Conservation (phyloP, 495 filamentous ascomycete genomes). For the Penicillium egyptiacum region DNA sequence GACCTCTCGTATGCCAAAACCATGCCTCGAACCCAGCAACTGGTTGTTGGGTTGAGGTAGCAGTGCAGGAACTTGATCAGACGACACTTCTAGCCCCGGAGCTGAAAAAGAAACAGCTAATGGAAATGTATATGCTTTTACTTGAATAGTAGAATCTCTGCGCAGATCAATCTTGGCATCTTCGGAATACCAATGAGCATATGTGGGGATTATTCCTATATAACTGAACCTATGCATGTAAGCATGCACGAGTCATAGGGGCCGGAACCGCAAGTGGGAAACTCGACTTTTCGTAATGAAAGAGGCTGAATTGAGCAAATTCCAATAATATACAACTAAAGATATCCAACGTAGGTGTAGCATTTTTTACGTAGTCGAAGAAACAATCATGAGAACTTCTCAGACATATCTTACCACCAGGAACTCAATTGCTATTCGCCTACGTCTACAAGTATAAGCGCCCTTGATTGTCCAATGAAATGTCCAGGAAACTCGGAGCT, state of each 20-base stretch:
- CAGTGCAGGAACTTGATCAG: neutral
- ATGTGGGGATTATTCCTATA: neutral
- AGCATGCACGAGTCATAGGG: neutral
- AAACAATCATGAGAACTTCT: too few relatives aligned
- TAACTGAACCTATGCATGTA: neutral
- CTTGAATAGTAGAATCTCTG: neutral
- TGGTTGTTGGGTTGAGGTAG: neutral
- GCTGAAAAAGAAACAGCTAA: neutral
- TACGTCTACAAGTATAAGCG: too few relatives aligned
- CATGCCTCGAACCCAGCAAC: neutral
- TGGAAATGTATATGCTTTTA: neutral
- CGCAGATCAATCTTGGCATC: neutral
- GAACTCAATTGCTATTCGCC: too few relatives aligned
- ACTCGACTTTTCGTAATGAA: too few relatives aligned
- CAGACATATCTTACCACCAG: too few relatives aligned
- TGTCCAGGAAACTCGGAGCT: too few relatives aligned
- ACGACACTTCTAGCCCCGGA: neutral
- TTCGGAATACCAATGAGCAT: neutral
- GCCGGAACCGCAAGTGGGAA: neutral
- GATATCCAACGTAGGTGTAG: too few relatives aligned
- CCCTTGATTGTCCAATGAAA: too few relatives aligned
- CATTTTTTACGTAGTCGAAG: too few relatives aligned
- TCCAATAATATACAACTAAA: too few relatives aligned
- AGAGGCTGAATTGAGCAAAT: too few relatives aligned
- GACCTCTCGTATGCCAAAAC: neutral